phyloP scores from a whole-genome alignment of 768 basidiomycete species.

The Lactarius hengduanensis region DNA sequence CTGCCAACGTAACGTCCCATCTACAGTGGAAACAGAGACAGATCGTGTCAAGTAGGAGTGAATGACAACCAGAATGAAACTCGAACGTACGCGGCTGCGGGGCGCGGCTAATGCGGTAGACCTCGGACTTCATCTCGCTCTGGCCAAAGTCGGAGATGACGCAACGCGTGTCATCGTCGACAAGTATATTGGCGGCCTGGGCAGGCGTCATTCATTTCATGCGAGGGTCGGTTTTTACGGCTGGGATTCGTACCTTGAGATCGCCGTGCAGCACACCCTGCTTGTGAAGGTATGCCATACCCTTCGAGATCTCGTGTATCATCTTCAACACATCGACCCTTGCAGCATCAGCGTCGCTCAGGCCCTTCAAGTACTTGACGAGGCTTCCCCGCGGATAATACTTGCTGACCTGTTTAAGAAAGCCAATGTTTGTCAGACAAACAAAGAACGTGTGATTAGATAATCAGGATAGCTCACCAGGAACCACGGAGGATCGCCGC shows the following conservation, averaged over 20 bases:
- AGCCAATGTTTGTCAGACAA: not conserved
- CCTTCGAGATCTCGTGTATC: slow-evolving; percentile 72
- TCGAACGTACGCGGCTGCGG: slow-evolving; percentile 34
- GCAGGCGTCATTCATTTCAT: not conserved
- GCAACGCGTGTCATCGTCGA: slow-evolving; percentile 64
- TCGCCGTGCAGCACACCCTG: slow-evolving; percentile 75
- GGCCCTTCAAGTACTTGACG: slow-evolving; percentile 51
- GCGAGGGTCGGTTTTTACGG: not conserved
- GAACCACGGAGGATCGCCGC: slow-evolving; percentile 72
- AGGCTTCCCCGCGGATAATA: slow-evolving; percentile 67
- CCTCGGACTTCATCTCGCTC: slow-evolving; percentile 74
- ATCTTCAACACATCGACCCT: slow-evolving; percentile 53
- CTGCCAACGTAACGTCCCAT: slow-evolving; percentile 62
- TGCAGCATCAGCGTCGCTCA: slow-evolving; percentile 31
- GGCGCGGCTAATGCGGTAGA: slow-evolving; percentile 56
- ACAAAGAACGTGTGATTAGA: slow-evolving; percentile 5
- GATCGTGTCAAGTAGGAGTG: not conserved
- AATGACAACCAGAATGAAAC: slow-evolving; percentile 4
- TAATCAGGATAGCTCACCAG: slow-evolving; percentile 37
- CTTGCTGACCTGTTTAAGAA: slow-evolving; percentile 51
- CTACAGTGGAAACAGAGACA: slow-evolving; percentile 33
- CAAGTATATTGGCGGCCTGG: slow-evolving; percentile 74
- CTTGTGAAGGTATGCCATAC: slow-evolving; percentile 78
- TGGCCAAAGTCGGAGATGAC: slow-evolving; percentile 84
- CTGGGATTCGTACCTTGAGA: slow-evolving; percentile 55